Evolutionary conservation across 495 filamentous ascomycete genomes (phyloP).

Genomic region (Trichocladium antarcticum): DNA sequence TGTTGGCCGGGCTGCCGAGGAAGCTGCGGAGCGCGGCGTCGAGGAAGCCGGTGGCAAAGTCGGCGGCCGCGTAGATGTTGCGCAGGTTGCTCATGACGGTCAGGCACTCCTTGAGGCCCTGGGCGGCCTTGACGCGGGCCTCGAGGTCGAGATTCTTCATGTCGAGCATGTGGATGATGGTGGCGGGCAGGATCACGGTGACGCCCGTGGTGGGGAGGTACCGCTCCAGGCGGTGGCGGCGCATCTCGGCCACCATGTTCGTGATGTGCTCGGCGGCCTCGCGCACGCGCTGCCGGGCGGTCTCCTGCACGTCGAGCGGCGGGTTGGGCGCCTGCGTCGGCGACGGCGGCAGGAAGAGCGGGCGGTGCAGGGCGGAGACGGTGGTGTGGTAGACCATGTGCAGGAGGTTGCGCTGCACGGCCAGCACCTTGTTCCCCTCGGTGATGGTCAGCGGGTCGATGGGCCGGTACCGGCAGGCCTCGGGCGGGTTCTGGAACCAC

Average conservation of each 20-base stretch:
- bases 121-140: conserved; percentile 54
- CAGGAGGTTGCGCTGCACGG: conserved; percentile 64
- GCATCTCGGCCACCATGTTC: conserved; percentile 60
- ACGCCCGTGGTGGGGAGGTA: conserved; percentile 82
- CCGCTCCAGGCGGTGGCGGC: conserved; percentile 53
- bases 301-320: conserved; percentile 54
- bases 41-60: conserved; percentile 76
- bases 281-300: conserved; percentile 65
- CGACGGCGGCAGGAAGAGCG: conserved; percentile 71
- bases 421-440: conserved; percentile 38
- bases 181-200: conserved; percentile 76
- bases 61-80: conserved; percentile 76
- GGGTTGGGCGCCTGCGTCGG: conserved; percentile 45
- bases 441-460: conserved; percentile 38
- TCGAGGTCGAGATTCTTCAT: conserved; percentile 67
- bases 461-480: conserved; percentile 50
- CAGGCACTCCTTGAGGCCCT: conserved; percentile 79
- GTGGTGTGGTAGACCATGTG: conserved; percentile 87
- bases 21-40: conserved; percentile 59
- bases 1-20: conserved; percentile 27
- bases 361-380: conserved; percentile 74
- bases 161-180: conserved; percentile 83
- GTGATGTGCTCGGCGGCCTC: conserved; percentile 73
- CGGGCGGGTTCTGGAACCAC: conserved; percentile 60
- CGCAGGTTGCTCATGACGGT: conserved; percentile 67